Evolutionary conservation across 2,329 filamentous ascomycete species (phyloP).

Genomic region (Herpotrichia juniperi): DNA sequence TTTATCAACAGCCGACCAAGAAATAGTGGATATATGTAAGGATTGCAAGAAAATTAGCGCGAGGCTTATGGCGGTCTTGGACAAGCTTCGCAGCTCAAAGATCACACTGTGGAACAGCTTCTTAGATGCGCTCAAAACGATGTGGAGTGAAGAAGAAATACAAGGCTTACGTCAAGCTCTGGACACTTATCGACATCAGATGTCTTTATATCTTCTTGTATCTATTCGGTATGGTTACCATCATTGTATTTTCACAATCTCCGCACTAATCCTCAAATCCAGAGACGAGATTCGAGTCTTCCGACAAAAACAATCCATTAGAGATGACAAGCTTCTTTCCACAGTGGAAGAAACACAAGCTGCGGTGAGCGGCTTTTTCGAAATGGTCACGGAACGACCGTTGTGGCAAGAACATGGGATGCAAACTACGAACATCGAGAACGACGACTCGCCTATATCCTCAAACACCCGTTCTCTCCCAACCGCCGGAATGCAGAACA

Average conservation of each 20-base stretch:
- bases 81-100: background rate
- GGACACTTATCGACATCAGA: constrained; percentile 13
- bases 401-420: background rate
- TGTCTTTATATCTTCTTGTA: constrained; percentile 10
- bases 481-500: background rate
- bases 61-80: background rate
- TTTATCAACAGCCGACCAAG: background rate
- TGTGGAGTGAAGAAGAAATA: constrained; percentile 13
- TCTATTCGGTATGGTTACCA: background rate
- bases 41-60: background rate
- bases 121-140: constrained; percentile 3
- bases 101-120: constrained; percentile 9
- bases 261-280: background rate
- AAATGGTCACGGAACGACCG: background rate
- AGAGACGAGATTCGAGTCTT: background rate
- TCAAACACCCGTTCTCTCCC: background rate
- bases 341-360: background rate
- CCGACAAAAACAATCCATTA: background rate
- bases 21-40: background rate
- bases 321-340: too few species aligned
- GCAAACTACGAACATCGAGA: background rate
- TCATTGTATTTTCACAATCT: background rate
- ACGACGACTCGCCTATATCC: background rate
- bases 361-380: background rate
- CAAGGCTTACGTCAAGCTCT: background rate